Evolutionary conservation across 2,329 filamentous ascomycete genomes (phyloP), one percentile per base, ranked within the genome.

Genomic region (Hortaea sp.): DNA sequence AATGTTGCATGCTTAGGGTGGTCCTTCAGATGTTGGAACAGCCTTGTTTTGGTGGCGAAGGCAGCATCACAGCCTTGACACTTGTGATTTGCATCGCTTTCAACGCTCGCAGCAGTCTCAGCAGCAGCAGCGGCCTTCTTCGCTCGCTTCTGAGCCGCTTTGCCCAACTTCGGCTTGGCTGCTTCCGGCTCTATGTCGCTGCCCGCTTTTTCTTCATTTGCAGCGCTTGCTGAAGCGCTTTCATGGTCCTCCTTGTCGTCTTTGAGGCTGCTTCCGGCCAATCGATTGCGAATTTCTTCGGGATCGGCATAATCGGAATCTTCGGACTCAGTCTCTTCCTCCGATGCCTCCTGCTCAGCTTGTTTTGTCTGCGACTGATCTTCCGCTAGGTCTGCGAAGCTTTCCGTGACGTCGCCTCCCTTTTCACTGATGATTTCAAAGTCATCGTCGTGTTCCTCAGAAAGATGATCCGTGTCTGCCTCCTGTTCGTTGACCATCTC

Each of bases 31-130:
- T 94, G 88, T 44, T 76, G 70, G 62, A 90, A 90, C 12, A 94
- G 66, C 53, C 79, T 81, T 5, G 78, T 84, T 54, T 80, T 82
- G 1, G 83, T 87, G 0, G 77, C 79, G 68, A 97, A 98, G 0
- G 69, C 75, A 54, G 85, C 87, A 54, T 80, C 77, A 65, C 92
- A 97, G 4, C 81, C 77, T 2, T 84, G 77, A 61, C 92, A 97
- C 57, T 82, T 82, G 44, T 86, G 77, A 29, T 79, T 69, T 53
- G 53, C 20, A 7, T 42, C 40, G 29, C 20, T 20, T 12, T 12
- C n/a, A 12, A 13, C 38, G 31, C 29, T 38, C n/a, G 39, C 29
- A 5, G 62, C 58, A 4, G 53, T 53, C 1, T 58, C 59, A 4
- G 64, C 61, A 34, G 65, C 61, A 42, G 70, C 67, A 1, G 69